These are phyloP conservation scores for Thelonectria olida DNA, from an alignment of 2,329 filamentous ascomycete genomes.

Conservation along the genomic window DNA sequence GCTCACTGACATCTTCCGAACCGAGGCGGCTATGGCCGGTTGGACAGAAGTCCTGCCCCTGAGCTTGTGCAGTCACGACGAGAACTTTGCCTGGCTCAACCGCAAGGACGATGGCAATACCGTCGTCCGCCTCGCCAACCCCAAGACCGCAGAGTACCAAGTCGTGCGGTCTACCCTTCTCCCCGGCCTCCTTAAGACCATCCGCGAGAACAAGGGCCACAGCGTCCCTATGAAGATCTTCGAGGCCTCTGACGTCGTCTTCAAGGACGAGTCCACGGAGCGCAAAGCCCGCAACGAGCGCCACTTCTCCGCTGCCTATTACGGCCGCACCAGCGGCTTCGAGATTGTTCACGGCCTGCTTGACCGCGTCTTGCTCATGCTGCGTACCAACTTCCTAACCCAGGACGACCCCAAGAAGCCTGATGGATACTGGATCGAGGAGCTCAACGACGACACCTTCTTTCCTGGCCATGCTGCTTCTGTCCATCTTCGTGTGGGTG, in stretches of 20 bases:
- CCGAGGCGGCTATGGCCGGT: slow-evolving; percentile 90
- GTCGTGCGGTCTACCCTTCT: slow-evolving; percentile 88
- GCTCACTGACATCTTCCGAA: slow-evolving; percentile 87
- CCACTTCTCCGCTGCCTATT: slow-evolving; percentile 96
- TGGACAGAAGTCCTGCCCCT: slow-evolving; percentile 97
- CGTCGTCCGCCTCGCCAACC: slow-evolving; percentile 87
- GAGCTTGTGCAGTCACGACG: slow-evolving; percentile 96
- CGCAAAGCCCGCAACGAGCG: slow-evolving; percentile 91
- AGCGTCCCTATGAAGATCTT: slow-evolving; percentile 91
- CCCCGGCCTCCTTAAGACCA: slow-evolving; percentile 90
- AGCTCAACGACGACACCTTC: slow-evolving; percentile 90
- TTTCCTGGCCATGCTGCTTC: slow-evolving; percentile 89
- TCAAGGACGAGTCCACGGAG: slow-evolving; percentile 85
- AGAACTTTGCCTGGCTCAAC: slow-evolving; percentile 97
- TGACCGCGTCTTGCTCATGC: slow-evolving; percentile 92
- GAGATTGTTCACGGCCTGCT: slow-evolving; percentile 94
- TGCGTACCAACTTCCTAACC: slow-evolving; percentile 82
- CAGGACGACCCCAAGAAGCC: slow-evolving; percentile 65
- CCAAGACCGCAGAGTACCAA: slow-evolving; percentile 93
- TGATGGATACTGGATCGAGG: slow-evolving; percentile 92
- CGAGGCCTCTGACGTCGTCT: slow-evolving; percentile 88
- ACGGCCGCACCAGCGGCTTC: slow-evolving; percentile 93
- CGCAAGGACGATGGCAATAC: slow-evolving; percentile 86
- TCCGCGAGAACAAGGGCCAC: slow-evolving; percentile 92
- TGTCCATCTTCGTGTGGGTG: slow-evolving; percentile 78